Evolutionary conservation across 192 early-diverging fungal species (phyloP).

Genomic region (Gamsiella multidivaricata): DNA sequence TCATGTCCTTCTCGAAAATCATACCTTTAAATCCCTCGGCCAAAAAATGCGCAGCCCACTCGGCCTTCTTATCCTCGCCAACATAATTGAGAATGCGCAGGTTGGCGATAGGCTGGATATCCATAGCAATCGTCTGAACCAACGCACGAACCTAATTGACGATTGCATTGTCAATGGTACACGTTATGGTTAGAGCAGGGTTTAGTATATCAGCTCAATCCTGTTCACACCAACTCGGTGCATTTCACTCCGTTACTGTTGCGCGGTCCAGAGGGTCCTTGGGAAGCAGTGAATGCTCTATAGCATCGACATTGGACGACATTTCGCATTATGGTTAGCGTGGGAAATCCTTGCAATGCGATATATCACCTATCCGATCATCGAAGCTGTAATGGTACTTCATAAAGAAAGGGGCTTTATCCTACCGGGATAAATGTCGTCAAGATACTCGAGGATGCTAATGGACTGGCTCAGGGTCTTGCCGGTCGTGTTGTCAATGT

Average conservation of each 20-base stretch:
- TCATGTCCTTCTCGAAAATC: too few species aligned
- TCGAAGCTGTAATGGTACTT: background rate
- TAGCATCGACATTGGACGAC: background rate
- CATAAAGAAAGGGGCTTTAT: too few species aligned
- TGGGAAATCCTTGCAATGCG: constrained; percentile 10
- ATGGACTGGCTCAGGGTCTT: constrained; percentile 71
- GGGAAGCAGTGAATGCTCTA: constrained; percentile 75
- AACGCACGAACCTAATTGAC: constrained; percentile 82
- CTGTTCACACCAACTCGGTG: too few species aligned
- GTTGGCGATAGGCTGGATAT: constrained; percentile 93
- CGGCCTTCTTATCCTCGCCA: constrained; percentile 61
- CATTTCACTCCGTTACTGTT: constrained; percentile 58
- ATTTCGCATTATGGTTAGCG: too few species aligned
- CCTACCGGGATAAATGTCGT: constrained; percentile 75
- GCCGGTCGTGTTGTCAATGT: constrained; percentile 68
- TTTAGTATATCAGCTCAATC: too few species aligned
- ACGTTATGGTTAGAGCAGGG: too few species aligned
- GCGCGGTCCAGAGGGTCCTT: constrained; percentile 72
- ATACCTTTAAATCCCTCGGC: constrained; percentile 72
- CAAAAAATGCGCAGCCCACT: constrained; percentile 73
- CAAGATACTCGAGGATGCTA: constrained; percentile 91
- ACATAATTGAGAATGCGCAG: constrained; percentile 74
- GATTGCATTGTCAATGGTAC: too few species aligned
- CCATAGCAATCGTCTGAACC: constrained; percentile 76
- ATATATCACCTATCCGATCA: background rate